Evolutionary conservation across 192 early-diverging fungal genomes (phyloP), one percentile per base, ranked within the genome.

Genomic region (Backusella tarrabulga): DNA sequence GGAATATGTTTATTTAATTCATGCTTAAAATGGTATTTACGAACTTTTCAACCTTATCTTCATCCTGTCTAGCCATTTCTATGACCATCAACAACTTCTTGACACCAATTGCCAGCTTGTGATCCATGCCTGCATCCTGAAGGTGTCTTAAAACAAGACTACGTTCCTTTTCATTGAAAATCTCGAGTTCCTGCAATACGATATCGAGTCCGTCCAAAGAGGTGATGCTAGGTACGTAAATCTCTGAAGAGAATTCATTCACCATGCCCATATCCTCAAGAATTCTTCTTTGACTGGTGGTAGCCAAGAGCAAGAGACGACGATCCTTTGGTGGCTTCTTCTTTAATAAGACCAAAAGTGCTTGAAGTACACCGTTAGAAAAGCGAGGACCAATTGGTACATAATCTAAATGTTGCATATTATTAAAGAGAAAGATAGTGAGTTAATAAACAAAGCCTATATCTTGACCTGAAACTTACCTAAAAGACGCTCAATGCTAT

Each of bases 381-480:
- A 99, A 98, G 19, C 96, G 88, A 36, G 97, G 93, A 38, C 98
- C 98, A 82, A 99, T 97, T 4, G 92, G 89, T 0, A 98, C 97
- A 90, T 93, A 99, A 67, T 98, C 97, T 87, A 83, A 38, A 56
- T 14, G 11, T 60, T 50, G 46, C 54, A 60, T 29, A 63, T 63
- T 2, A 46, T 54, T 44, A 36, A 12, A 44, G 71, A 17, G 38
- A 40, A 2, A 54, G 21, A 50, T 32, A 9, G 14, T 67, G 41
- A 42, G 23, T 70, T 6, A 36, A 9, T 0, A 73, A 54, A 23
- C 6, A 19, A 32, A 21, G 12, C 71, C 14, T 41, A 63, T 44
- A 67, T 68, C 15, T 2, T 60, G 8, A 26, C 2, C 9, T 26
- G 1, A 11, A n/a, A 63, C 52, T 74, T 79, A 92, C 91, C 92